Base-by-base conservation (phyloP, 768 basidiomycete genomes). In the Kwoniella sp. region DNA sequence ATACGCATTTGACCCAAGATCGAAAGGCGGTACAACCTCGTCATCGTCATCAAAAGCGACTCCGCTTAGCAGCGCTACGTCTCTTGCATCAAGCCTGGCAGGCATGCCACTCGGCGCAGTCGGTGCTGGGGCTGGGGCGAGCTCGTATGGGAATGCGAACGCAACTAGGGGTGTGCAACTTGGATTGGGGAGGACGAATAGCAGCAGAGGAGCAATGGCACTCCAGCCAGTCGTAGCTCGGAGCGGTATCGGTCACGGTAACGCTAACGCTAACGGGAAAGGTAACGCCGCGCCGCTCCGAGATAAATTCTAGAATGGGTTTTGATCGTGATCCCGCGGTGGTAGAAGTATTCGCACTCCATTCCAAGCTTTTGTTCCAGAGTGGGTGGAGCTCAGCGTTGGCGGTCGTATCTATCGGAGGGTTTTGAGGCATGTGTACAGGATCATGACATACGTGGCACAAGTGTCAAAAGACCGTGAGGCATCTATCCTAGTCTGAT, bases 1-100 rank as follows among this genome's bases (percentile, higher is more conserved):
- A 26, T 65, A 58, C 29, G 57, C 48, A 7, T 65, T n/a, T 26
- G 31, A 53, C 41, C 57, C 63, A 1, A 57, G 58, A 57, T 17
- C 55, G 38, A 62, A 54, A 22, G 31, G 20, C 11, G 25, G 7
- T 61, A 50, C 23, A 25, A 51, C 5, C 22, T 50, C 57, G 31
- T 29, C 53, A 17, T 34, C 20, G 9, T 8, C 37, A 37, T 51
- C 41, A 30, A 38, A 30, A 22, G n/a, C n/a, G 25, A 59, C 56
- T 12, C 58, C 57, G 28, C 25, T 65, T 31, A 58, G 48, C 5
- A 13, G 51, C 25, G 63, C 63, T 4, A 31, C 37, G 4, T 55
- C 57, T 1, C 55, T 65, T 8, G 63, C 62, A 15, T 50, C 62
- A 23, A 55, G 38, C 8, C 25, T 58, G 2, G 17, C 3, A 45